Conservation (phyloP, 805 yeast species). For the Wickerhamiella domercqiae region DNA sequence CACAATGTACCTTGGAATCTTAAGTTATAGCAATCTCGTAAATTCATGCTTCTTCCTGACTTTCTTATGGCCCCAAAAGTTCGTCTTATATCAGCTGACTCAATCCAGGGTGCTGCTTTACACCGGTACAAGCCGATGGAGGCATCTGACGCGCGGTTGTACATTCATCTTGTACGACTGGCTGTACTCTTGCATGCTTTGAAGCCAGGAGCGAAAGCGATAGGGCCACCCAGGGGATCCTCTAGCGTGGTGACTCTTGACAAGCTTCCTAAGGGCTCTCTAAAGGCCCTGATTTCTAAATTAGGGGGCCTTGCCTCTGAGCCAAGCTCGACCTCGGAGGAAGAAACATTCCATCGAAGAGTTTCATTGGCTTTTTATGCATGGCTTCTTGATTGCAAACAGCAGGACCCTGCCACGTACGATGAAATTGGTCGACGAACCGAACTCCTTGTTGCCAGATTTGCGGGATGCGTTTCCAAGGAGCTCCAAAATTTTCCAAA, state of each 20-base stretch:
- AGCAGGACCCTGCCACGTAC: constrained; percentile 20
- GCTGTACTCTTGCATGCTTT: constrained; percentile 43
- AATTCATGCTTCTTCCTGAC: too few species aligned
- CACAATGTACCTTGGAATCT: too few species aligned
- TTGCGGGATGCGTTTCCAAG: constrained; percentile 22
- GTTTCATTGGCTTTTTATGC: constrained; percentile 49
- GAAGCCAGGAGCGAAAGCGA: constrained; percentile 27
- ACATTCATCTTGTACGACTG: constrained; percentile 38
- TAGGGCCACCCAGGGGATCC: background rate
- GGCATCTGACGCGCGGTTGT: constrained; percentile 23
- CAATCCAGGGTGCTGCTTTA: too few species aligned
- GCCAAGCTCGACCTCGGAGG: constrained; percentile 19
- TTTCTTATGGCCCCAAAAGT: too few species aligned
- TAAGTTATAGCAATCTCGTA: too few species aligned
- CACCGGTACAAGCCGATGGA: too few species aligned
- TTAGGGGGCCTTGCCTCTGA: constrained; percentile 21
- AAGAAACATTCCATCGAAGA: constrained; percentile 31
- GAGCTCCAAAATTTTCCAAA: constrained; percentile 13
- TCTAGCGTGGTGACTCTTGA: background rate
- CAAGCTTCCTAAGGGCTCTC: constrained; percentile 20
- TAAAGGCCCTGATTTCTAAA: constrained; percentile 22
- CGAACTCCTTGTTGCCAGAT: constrained; percentile 23
- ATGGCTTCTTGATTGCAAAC: constrained; percentile 32
- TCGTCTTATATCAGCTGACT: too few species aligned
- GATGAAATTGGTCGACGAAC: constrained; percentile 20